Evolutionary conservation across 2,329 filamentous ascomycete species (phyloP), one percentile per base, ranked within the genome.

Genomic region (Pestalotiopsis sp.): DNA sequence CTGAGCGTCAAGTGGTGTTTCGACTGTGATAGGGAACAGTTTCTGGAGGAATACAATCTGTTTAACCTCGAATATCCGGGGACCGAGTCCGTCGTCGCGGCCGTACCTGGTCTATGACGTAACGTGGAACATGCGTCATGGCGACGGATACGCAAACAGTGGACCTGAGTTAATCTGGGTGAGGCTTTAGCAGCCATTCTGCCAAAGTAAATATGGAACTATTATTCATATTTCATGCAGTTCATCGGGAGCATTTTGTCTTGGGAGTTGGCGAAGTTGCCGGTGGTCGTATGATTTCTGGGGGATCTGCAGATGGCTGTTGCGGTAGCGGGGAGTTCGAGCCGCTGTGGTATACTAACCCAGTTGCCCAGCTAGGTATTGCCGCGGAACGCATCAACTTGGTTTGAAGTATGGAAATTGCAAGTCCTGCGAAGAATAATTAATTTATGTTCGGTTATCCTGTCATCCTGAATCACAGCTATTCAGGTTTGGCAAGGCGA

Each of bases 81-180:
- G 20, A 31, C 25, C 7, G 25, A 27, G 20, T 31, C 27, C 27
- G 27, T 59, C 57, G 59, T 61, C 36, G 36, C 25, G 36, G 59
- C 41, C 59, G 59, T 38, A 61, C 31, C 31, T 36, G 59, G 59
- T 61, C 59, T 61, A 61, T 61, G 59, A 61, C 59, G 59, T 61
- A 61, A 61, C 27, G 36, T 36, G 27, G 59, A 39, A 36, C 59
- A 36, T 61, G 27, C 59, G 31, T 61, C 59, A 61, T 61, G 14
- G 13, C 36, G 59, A 61, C 59, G 59, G 27, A 61, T 36, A 13
- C n/a, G 27, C 27, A 39, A 20, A 36, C 59, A 36, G 59, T 61
- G 59, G 59, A 39, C 36, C 59, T 27, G 23, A 31, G 27, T 61
- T 36, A 38, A 36, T n/a, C 25, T 36, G 25, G 31, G 38, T 36